Evolutionary conservation across 192 early-diverging fungal species (phyloP).

Genomic region (Coemansia sp.): DNA sequence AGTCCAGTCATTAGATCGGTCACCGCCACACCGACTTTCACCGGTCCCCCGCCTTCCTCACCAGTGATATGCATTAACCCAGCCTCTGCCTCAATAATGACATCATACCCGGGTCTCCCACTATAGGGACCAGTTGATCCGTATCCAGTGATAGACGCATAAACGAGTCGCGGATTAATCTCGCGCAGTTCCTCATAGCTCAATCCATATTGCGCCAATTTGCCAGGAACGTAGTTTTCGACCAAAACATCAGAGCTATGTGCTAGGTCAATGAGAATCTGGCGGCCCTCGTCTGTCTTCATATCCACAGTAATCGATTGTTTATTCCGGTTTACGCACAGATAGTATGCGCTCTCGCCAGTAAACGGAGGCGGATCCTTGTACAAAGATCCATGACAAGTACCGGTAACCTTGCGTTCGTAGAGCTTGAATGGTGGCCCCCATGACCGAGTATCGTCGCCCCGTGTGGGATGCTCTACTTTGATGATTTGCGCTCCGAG

Average conservation of each 20-base stretch:
- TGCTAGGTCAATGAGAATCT: constrained; percentile 71
- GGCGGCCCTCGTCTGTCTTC: constrained; percentile 64
- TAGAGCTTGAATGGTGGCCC: constrained; percentile 63
- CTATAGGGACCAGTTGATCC: constrained; percentile 86
- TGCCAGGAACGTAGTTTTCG: constrained; percentile 93
- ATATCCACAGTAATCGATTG: constrained; percentile 86
- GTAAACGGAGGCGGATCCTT: constrained; percentile 28
- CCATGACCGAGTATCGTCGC: constrained; percentile 92
- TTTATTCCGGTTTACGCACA: constrained; percentile 93
- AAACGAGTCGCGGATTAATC: constrained; percentile 81
- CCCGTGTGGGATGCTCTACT: constrained; percentile 77
- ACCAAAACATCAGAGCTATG: constrained; percentile 77
- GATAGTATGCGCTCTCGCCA: constrained; percentile 86
- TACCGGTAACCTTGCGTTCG: background rate
- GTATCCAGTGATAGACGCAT: constrained; percentile 85
- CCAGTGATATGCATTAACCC: constrained; percentile 98
- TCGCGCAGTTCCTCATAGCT: constrained; percentile 69
- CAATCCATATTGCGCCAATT: constrained; percentile 73
- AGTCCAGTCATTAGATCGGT: constrained; percentile 82
- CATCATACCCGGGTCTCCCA: constrained; percentile 86
- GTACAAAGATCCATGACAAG: constrained; percentile 45
- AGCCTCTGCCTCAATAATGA: constrained; percentile 85
- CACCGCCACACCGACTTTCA: constrained; percentile 97
- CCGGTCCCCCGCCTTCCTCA: constrained; percentile 76
- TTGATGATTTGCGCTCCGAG: constrained; percentile 92